A percentile compares a stretch with the other conserved stretches of the same genome.
phyloP scores from a whole-genome alignment of 31 red algal genomes.

The Asparagopsis taxiformis region DNA sequence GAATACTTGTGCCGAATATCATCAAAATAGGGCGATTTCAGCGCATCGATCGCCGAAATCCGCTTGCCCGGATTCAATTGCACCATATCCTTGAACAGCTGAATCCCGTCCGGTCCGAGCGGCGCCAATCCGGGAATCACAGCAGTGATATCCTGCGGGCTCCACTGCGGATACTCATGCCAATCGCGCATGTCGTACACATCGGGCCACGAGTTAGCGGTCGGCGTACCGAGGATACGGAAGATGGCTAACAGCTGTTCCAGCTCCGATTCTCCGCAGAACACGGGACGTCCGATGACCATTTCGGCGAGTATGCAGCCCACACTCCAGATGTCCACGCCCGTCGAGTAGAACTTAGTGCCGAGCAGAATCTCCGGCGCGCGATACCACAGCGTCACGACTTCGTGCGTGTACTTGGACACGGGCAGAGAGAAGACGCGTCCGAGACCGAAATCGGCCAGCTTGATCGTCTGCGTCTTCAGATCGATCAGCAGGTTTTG shows the following conservation, averaged over 20 bases:
- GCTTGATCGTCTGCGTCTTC: conserved; percentile 73
- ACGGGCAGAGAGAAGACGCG: conserved; percentile 85
- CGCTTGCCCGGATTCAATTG: conserved; percentile 67
- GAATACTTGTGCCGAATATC: conserved; percentile 81
- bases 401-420: conserved; percentile 96
- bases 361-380: conserved; percentile 96
- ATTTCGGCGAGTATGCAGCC: conserved; percentile 96
- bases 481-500: conserved; percentile 91
- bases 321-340: conserved; percentile 91
- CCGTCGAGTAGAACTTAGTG: conserved; percentile 89
- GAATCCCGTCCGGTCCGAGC: conserved; percentile 68
- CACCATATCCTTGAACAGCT: conserved; percentile 69
- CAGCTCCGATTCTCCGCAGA: conserved; percentile 84
- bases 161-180: conserved; percentile 96
- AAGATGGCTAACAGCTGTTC: conserved; percentile 94
- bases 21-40: conserved; percentile 88
- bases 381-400: conserved; percentile 97
- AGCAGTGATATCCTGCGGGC: conserved; percentile 29
- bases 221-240: conserved; percentile 91
- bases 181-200: conserved; percentile 70
- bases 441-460: conserved; percentile 96
- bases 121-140: conserved; percentile 41
- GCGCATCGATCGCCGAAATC: conserved; percentile 71
- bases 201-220: conserved; percentile 60
- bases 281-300: conserved; percentile 64